These are phyloP conservation scores for Curvularia sp. DNA, from an alignment of 2,329 filamentous ascomycete species.

Conservation along the genomic window DNA sequence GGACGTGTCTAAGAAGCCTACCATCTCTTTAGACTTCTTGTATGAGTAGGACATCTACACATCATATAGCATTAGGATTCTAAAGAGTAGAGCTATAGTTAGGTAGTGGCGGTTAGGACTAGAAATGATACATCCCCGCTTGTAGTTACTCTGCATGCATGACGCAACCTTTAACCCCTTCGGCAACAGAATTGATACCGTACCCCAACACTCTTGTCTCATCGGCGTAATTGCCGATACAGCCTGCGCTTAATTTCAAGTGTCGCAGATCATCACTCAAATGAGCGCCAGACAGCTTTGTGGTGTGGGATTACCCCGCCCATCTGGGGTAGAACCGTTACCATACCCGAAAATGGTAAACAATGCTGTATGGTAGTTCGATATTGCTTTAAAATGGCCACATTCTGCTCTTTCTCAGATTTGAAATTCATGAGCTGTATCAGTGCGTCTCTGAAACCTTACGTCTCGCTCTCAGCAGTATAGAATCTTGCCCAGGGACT, in stretches of 20 bases:
- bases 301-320: constrained; percentile 11
- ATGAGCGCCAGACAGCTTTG: not conserved
- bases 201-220: not conserved
- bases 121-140: no score
- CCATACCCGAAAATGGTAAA: constrained; percentile 4
- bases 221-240: constrained; percentile 8
- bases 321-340: constrained; percentile 8
- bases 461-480: not conserved
- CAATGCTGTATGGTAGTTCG: not conserved
- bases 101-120: no score
- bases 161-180: constrained; percentile 48
- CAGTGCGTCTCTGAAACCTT: not conserved
- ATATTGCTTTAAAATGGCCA: not conserved
- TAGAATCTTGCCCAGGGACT: not conserved
- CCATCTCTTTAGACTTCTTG: no score
- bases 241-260: not conserved
- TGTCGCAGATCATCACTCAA: constrained; percentile 1
- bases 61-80: not conserved
- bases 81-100: not conserved
- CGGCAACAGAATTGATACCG: not conserved
- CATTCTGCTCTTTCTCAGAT: not conserved
- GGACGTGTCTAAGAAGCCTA: no score
- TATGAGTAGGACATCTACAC: no score
- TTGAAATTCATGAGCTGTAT: no score
- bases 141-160: not conserved